phyloP scores from a whole-genome alignment of 352 stramenopile species.

The Elongisporangium senticosum region DNA sequence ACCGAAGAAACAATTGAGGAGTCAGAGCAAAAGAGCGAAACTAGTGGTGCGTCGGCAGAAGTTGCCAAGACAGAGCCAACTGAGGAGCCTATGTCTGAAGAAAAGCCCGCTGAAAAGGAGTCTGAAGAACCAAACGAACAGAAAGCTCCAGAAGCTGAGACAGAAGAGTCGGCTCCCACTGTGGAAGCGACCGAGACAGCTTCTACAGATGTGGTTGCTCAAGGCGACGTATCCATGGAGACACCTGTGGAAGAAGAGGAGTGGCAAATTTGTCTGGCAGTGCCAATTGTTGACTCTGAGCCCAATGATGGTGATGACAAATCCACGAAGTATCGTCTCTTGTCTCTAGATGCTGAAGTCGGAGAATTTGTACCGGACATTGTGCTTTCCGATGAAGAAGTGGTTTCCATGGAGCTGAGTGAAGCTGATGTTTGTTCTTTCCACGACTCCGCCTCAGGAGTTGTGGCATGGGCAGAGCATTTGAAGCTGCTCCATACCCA shows the following conservation, averaged over 20 bases:
- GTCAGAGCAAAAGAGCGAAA: conserved; percentile 1
- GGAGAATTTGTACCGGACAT: conserved; percentile 55
- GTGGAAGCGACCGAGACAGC: conserved; percentile 1
- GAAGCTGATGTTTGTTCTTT: conserved; percentile 59
- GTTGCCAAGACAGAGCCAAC: conserved; percentile 6
- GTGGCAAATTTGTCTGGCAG: conserved; percentile 48
- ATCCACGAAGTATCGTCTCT: background rate
- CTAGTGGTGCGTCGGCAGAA: background rate
- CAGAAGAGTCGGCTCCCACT: conserved; percentile 11
- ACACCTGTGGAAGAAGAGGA: conserved; percentile 8
- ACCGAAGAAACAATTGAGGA: conserved; percentile 2
- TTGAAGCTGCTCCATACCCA: conserved; percentile 45
- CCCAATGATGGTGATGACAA: background rate
- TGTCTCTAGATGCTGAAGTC: background rate
- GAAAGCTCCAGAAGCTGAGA: conserved; percentile 9
- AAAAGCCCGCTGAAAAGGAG: conserved; percentile 11
- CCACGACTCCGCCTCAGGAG: conserved; percentile 11
- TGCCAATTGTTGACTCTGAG: conserved; percentile 13
- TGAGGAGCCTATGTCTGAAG: conserved; percentile 8
- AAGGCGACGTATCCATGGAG: conserved; percentile 8
- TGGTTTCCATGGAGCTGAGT: conserved; percentile 55
- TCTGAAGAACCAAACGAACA: conserved; percentile 5
- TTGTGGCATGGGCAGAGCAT: conserved; percentile 44
- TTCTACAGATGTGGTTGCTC: conserved; percentile 11
- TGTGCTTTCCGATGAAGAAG: conserved; percentile 48